These are phyloP conservation scores for Dactylella cylindrospora DNA, from an alignment of 2,329 filamentous ascomycete genomes.

Conservation along the genomic window DNA sequence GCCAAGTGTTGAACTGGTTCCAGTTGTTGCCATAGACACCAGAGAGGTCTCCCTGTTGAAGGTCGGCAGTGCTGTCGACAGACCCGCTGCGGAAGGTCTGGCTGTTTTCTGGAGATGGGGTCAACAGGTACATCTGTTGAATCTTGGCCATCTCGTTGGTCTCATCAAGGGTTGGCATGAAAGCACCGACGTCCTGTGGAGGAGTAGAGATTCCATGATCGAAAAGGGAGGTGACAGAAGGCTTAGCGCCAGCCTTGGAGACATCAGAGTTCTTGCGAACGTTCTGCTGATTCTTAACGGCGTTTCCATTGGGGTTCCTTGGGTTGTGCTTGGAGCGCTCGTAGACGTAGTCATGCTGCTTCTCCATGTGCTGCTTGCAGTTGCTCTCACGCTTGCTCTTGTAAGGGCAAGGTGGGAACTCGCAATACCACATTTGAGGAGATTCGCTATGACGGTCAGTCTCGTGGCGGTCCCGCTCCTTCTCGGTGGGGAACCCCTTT, in stretches of 20 bases:
- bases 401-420: conserved; percentile 82
- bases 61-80: conserved; percentile 41
- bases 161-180: conserved; percentile 38
- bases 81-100: conserved; percentile 43
- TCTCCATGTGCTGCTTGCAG: conserved; percentile 99
- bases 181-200: conserved; percentile 37
- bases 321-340: conserved; percentile 84
- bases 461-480: conserved; percentile 91
- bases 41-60: conserved; percentile 37
- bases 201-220: conserved; percentile 43
- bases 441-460: conserved; percentile 90
- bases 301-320: conserved; percentile 38
- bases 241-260: conserved; percentile 19
- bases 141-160: conserved; percentile 42
- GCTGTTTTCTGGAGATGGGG: conserved; percentile 31
- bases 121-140: conserved; percentile 42
- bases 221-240: conserved; percentile 27
- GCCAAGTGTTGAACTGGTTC: conserved; percentile 43
- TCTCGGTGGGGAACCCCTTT: conserved; percentile 93
- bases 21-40: conserved; percentile 35
- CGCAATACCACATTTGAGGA: conserved; percentile 80
- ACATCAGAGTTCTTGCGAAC: conserved; percentile 38
- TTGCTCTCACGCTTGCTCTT: conserved; percentile 95
- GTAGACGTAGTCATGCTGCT: conserved; percentile 88
- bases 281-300: conserved; percentile 21